Percentiles rank a stretch among this genome's conserved stretches.
phyloP scores from a whole-genome alignment of 352 stramenopile genomes.

The Pythium aristosporum region DNA sequence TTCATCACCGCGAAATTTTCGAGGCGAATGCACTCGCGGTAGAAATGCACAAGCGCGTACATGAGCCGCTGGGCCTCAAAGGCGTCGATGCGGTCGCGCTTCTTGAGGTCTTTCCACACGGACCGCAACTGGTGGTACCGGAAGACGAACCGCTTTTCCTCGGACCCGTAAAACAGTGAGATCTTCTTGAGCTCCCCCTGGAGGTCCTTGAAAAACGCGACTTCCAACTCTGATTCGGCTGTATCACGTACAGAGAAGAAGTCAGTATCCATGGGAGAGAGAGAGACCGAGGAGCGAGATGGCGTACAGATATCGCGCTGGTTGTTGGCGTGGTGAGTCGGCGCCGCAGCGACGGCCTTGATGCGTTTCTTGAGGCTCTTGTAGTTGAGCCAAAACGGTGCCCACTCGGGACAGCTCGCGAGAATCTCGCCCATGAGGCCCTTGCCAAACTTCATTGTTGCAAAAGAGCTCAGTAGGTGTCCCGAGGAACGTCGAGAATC shows the following conservation, averaged over 20 bases:
- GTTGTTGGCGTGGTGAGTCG: constrained; percentile 34
- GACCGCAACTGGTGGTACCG: constrained; percentile 72
- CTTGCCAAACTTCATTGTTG: constrained; percentile 83
- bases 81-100: constrained; percentile 32
- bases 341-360: constrained; percentile 56
- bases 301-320: constrained; percentile 36
- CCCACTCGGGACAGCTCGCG: constrained; percentile 78
- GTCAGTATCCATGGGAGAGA: not conserved
- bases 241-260: not conserved
- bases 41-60: constrained; percentile 84
- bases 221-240: constrained; percentile 70
- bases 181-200: constrained; percentile 81
- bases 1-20: constrained; percentile 87
- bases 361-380: constrained; percentile 86
- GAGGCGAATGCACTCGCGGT: constrained; percentile 75
- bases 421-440: constrained; percentile 63
- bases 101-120: constrained; percentile 67
- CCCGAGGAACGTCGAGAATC: not conserved
- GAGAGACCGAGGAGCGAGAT: not conserved
- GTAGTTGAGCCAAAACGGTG: constrained; percentile 88
- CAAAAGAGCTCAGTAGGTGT: too few species aligned
- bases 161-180: constrained; percentile 67
- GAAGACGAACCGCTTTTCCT: constrained; percentile 74
- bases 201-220: constrained; percentile 78
- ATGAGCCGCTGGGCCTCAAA: constrained; percentile 69